phyloP scores from a whole-genome alignment of 2,329 filamentous ascomycete genomes.

The Hyphodiscus sp. region DNA sequence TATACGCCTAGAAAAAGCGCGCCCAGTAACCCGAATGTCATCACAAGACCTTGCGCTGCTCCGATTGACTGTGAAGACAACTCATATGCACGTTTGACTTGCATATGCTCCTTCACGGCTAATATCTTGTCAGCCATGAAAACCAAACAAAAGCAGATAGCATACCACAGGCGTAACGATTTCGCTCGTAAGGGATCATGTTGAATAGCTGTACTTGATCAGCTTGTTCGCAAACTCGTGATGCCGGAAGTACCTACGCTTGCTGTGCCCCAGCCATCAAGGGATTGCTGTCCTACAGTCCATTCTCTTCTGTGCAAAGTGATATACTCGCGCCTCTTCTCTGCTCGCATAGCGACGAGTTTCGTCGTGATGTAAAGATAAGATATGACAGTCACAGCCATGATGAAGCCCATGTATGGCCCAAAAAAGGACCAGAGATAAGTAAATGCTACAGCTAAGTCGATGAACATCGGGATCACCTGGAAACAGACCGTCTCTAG shows the following conservation, averaged over 20 bases:
- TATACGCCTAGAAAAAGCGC: slow-evolving; percentile 28
- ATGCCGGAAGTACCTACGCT: slow-evolving; percentile 26
- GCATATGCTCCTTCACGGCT: slow-evolving; percentile 34
- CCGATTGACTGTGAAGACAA: slow-evolving; percentile 33
- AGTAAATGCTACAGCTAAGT: slow-evolving; percentile 53
- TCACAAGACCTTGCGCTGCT: slow-evolving; percentile 49
- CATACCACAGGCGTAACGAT: slow-evolving; percentile 38
- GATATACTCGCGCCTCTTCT: slow-evolving; percentile 31
- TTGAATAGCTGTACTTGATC: slow-evolving; percentile 41
- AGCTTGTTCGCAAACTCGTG: not conserved
- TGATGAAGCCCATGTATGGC: slow-evolving; percentile 48
- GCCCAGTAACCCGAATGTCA: slow-evolving; percentile 42
- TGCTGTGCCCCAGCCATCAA: slow-evolving; percentile 35
- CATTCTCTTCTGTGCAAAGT: slow-evolving; percentile 30
- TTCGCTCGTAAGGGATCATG: slow-evolving; percentile 44
- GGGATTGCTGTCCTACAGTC: slow-evolving; percentile 31
- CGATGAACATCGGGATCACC: slow-evolving; percentile 54
- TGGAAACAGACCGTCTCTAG: slow-evolving; percentile 54
- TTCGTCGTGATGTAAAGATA: slow-evolving; percentile 46
- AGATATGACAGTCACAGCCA: slow-evolving; percentile 38
- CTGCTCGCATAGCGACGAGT: slow-evolving; percentile 27
- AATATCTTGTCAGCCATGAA: slow-evolving; percentile 21
- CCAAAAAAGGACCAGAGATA: slow-evolving; percentile 59
- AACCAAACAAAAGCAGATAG: slow-evolving; percentile 18
- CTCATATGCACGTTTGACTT: slow-evolving; percentile 30